Base-by-base conservation (phyloP, 208 protist genomes). In the Crithidia thermophila region DNA sequence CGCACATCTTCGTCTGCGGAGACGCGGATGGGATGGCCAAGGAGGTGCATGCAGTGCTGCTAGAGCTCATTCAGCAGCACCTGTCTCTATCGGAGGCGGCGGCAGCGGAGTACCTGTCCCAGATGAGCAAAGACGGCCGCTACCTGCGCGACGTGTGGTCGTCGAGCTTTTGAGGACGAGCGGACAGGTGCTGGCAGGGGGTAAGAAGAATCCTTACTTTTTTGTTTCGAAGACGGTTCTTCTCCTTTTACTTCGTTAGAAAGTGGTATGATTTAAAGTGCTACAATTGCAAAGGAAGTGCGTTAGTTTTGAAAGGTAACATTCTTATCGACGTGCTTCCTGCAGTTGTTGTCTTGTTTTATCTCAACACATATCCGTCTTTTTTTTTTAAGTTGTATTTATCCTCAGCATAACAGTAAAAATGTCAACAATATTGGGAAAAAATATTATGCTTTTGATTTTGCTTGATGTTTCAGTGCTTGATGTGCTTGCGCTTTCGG, bases 1-100 rank as follows among this genome's bases (percentile, higher is more conserved):
- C 78, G 18, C 59, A 59, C 34, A 23, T 94, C 1, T 88, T 79
- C 63, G 73, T 94, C 20, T 94, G 84, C 51, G 89, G 89, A 3
- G 89, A 94, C 46, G 87, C 82, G 1, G 62, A 87, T 20, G 25
- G 46, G 9, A 93, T 93, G 86, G 82, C 77, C 25, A 72, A 76
- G 25, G 85, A 91, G 62, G 88, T 93, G 16, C 72, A 89, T 56
- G 39, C 51, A 7, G 65, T 39, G 28, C 60, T 85, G 21, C 51
- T 80, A 0, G 69, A 81, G 25, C 53, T 85, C 13, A 30, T 88
- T 18, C 71, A 85, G 68, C 68, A 84, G 55, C 64, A 75, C 37
- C 58, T 80, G 8, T 59, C 76, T 10, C 30, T 73, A 2, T 58
- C 49, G 3, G 67, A 37, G 0, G 53, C 33, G 3, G 62, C 25